Base-by-base conservation (phyloP, 73 alveolate genomes). In the Breviolum minutum region DNA sequence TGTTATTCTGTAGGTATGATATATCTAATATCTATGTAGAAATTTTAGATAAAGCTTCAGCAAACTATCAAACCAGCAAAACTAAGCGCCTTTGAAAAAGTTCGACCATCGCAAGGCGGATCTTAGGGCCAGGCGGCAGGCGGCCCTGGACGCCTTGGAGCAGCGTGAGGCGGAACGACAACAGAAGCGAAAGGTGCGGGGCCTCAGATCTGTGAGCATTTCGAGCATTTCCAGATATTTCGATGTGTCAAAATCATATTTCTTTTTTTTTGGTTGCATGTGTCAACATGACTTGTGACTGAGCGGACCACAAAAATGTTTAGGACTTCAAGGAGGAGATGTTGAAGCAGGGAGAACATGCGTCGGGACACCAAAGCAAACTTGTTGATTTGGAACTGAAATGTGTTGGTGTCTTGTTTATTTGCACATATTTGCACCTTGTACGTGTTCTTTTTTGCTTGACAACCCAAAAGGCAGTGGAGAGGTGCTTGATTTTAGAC, bases 261-360 rank as follows among this genome's bases (percentile, higher is more conserved):
- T n/a, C n/a, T n/a, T n/a, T n/a, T n/a, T n/a, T n/a, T n/a, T n/a
- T n/a, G n/a, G n/a, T n/a, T n/a, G n/a, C n/a, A n/a, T n/a, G n/a
- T n/a, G n/a, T n/a, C n/a, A n/a, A n/a, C n/a, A n/a, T n/a, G n/a
- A n/a, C n/a, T n/a, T 60, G 86, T 14, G 86, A 76, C 74, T 66
- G 54, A 40, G 54, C 54, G 8, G 17, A 2, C 17, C n/a, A 68
- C 24, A 10, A 5, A 76, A 8, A 77, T 29, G 30, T 22, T 7
- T 61, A 93, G 91, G 98, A 93, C 69, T 63, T 74, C 98, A 93
- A 93, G 76, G 82, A 93, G 20, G 98, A 93, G 91, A 93, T 76
- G 91, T 68, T 93, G 32, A 93, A 93, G 91, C 92, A 74, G 10
- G 98, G 92, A 63, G 98, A 93, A 70, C 91, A 93, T 11, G 98